A percentile compares a stretch with the other conserved stretches of the same genome.
Evolutionary conservation across 768 basidiomycete species (phyloP).

Genomic region (Boletus tomentosulus): DNA sequence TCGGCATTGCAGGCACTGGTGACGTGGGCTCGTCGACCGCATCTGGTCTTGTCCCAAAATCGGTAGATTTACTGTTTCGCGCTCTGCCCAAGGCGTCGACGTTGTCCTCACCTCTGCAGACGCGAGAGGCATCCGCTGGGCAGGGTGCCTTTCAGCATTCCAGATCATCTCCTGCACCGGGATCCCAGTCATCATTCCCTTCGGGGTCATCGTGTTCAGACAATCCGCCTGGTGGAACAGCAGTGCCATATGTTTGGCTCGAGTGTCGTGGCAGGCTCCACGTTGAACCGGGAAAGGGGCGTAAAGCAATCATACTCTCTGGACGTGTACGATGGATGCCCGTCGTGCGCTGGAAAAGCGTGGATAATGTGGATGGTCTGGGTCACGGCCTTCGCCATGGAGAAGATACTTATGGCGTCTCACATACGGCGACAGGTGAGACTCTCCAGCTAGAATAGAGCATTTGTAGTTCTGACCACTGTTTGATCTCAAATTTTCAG

Average conservation of each 20-base stretch:
- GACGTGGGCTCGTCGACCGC: conserved; percentile 14
- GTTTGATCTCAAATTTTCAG: not conserved
- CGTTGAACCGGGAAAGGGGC: conserved; percentile 88
- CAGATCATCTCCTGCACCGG: not conserved
- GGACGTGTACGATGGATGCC: conserved; percentile 73
- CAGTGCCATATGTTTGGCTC: conserved; percentile 73
- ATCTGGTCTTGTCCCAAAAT: conserved; percentile 36
- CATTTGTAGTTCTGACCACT: not conserved
- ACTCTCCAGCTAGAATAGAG: not conserved
- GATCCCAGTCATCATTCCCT: not conserved
- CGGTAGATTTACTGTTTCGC: conserved; percentile 83
- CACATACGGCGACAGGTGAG: conserved; percentile 22
- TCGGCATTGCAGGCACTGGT: conserved; percentile 14
- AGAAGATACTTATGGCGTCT: not conserved
- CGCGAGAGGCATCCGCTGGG: not conserved
- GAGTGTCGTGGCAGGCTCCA: conserved; percentile 87
- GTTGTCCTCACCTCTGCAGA: not conserved
- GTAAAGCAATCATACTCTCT: conserved; percentile 90
- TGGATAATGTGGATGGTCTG: conserved; percentile 46
- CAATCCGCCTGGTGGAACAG: not conserved
- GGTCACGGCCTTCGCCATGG: not conserved
- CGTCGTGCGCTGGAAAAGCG: conserved; percentile 53
- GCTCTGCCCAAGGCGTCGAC: conserved; percentile 55
- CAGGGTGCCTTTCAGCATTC: not conserved
- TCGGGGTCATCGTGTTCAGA: not conserved